Percentiles rank a stretch among this genome's conserved stretches.
phyloP scores from a whole-genome alignment of 306 rosid species.

The Vigna trinervia region DNA sequence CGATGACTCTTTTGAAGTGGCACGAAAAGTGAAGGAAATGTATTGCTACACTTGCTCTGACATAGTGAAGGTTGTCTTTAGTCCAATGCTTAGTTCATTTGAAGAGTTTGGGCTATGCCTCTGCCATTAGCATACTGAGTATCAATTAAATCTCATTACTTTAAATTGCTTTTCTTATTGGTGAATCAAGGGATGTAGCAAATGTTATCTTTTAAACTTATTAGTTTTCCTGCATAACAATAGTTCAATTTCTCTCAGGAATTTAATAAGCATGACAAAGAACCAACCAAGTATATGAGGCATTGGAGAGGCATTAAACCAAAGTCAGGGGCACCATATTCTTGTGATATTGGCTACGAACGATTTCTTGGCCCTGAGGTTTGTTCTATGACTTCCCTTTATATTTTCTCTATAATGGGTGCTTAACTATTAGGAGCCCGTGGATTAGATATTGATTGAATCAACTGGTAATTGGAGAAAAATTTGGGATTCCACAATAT shows the following conservation, averaged over 20 bases:
- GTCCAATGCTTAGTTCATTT: slow-evolving; percentile 32
- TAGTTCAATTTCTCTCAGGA: slow-evolving; percentile 59
- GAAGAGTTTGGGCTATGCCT: slow-evolving; percentile 25
- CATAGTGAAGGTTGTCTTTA: slow-evolving; percentile 85
- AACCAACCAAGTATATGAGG: slow-evolving; percentile 87
- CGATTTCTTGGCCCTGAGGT: slow-evolving; percentile 99
- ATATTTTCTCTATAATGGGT: slow-evolving; percentile 31
- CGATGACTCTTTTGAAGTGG: slow-evolving; percentile 97
- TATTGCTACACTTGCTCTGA: slow-evolving; percentile 97
- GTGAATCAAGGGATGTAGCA: slow-evolving; percentile 9
- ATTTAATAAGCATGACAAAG: slow-evolving; percentile 96
- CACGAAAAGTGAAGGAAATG: slow-evolving; percentile 95
- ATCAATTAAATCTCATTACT: slow-evolving; percentile 8
- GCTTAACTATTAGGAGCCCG: background rate
- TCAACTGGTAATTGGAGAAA: no score
- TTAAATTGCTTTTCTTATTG: background rate
- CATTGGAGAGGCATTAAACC: slow-evolving; percentile 99
- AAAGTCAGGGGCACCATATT: slow-evolving; percentile 96
- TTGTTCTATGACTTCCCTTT: slow-evolving; percentile 40
- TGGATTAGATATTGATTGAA: background rate
- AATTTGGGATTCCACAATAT: no score
- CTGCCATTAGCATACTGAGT: slow-evolving; percentile 27
- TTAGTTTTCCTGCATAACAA: slow-evolving; percentile 37
- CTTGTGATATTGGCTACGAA: slow-evolving; percentile 98
- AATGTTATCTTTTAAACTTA: slow-evolving; percentile 25